phyloP scores from a whole-genome alignment of 2,329 filamentous ascomycete species.

The Dactylellina cionopaga region DNA sequence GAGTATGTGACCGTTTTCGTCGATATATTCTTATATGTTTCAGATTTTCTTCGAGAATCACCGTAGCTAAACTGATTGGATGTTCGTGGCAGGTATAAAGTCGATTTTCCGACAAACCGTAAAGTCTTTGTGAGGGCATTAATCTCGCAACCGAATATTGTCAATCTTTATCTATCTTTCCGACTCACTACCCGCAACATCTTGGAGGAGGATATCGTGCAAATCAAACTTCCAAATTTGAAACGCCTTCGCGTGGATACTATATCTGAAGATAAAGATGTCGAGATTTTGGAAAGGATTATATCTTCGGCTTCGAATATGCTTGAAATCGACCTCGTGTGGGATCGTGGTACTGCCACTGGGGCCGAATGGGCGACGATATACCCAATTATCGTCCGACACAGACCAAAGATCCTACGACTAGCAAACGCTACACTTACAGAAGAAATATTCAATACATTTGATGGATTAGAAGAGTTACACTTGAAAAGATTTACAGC shows the following conservation, averaged over 20 bases:
- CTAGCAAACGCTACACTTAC: constrained; percentile 2
- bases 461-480: constrained; percentile 13
- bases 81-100: constrained; percentile 9
- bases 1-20: constrained; percentile 17
- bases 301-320: constrained; percentile 2
- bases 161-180: constrained; percentile 17
- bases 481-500: not conserved
- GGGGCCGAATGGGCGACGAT: not conserved
- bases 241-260: not conserved
- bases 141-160: constrained; percentile 7
- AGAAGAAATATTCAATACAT: not conserved
- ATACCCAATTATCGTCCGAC: not conserved
- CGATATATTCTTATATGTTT: not conserved
- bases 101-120: not conserved
- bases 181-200: not conserved
- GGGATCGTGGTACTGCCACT: not conserved
- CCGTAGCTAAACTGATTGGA: not conserved
- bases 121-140: not conserved
- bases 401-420: constrained; percentile 2
- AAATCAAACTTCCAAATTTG: constrained; percentile 16
- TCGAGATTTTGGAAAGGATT: not conserved
- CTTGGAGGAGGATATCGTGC: not conserved
- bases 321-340: not conserved
- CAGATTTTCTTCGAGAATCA: too few relatives aligned
- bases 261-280: constrained; percentile 6